Evolutionary conservation across 2,329 filamentous ascomycete genomes (phyloP), one percentile per base, ranked within the genome.

Genomic region (Fusarium succisae): DNA sequence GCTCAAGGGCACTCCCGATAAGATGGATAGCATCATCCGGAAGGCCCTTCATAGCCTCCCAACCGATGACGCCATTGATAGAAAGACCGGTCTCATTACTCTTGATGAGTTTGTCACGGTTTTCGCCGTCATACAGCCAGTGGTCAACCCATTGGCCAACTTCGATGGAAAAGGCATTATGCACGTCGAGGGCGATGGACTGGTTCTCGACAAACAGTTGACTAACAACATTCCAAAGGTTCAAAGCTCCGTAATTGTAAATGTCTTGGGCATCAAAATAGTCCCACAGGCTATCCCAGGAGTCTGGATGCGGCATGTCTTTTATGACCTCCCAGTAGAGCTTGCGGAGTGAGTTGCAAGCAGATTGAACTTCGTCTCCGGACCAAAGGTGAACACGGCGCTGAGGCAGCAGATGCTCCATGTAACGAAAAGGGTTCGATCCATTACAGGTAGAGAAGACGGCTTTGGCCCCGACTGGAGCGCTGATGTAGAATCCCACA

Each of bases 231-330:
- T 84, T 85, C 83, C 83, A 87, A 18, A 88, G 79, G 69, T 89
- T 89, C 68, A 84, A 79, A 0, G 84, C 84, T 13, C 87, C 87
- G 18, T 83, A 80, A 41, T 81, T 54, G 76, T 86, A 89, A 35
- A 89, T 79, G 56, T 89, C 87, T 15, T 77, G 66, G 2, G 83
- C 81, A 70, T 89, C 87, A 54, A 86, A 89, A 71, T 85, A 88
- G 5, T 78, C 73, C 79, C 84, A 87, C 28, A 89, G 77, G 32
- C 86, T 83, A 41, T 82, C 81, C 78, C 82, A 86, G 69, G 63
- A 78, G 35, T 77, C 22, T 5, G 79, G 81, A 26, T 76, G 50
- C 26, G 60, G 69, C 78, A 86, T 82, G 2, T 41, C 39, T 66
- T 78, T 81, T 79, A 87, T 81, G 17, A 76, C 59, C 2, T 79